A percentile compares a stretch with the other conserved stretches of the same genome.
phyloP scores from a whole-genome alignment of 176 grass and related monocot genomes.

The Cocos nucifera region DNA sequence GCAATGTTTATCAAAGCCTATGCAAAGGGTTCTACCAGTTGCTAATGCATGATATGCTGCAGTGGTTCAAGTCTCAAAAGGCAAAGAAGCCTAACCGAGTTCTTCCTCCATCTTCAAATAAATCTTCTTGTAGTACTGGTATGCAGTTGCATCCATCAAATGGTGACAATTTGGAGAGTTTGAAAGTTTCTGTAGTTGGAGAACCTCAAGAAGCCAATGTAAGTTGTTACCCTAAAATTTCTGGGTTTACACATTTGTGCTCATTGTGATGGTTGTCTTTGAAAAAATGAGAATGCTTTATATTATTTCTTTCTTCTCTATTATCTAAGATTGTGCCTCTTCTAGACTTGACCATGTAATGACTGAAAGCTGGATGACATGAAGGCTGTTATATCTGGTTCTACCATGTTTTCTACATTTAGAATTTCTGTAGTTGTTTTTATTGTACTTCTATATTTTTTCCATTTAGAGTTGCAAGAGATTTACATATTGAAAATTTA shows the following conservation, averaged over 20 bases:
- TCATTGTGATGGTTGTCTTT: too few relatives aligned
- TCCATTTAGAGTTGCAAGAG: too few relatives aligned
- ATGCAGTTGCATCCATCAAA: slow-evolving; percentile 18
- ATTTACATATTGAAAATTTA: too few relatives aligned
- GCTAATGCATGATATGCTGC: slow-evolving; percentile 16
- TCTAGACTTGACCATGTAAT: too few relatives aligned
- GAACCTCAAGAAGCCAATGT: slow-evolving; percentile 48
- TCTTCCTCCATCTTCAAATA: slow-evolving; percentile 65
- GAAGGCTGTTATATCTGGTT: too few relatives aligned
- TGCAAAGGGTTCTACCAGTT: slow-evolving; percentile 8
- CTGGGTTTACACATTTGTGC: background rate
- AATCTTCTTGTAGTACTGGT: slow-evolving; percentile 29
- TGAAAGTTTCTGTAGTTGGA: slow-evolving; percentile 63
- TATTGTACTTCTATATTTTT: too few relatives aligned
- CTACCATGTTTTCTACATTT: too few relatives aligned
- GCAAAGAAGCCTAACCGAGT: slow-evolving; percentile 60
- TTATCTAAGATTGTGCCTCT: too few relatives aligned
- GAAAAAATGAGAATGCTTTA: too few relatives aligned
- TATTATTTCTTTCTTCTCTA: too few relatives aligned
- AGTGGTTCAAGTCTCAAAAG: slow-evolving; percentile 96
- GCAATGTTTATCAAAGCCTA: slow-evolving; percentile 1
- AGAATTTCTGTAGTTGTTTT: too few relatives aligned
- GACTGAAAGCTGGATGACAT: too few relatives aligned
- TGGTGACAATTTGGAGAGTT: slow-evolving; percentile 56
- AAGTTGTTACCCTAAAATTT: slow-evolving; percentile 24